Evolutionary conservation across 2,329 filamentous ascomycete genomes (phyloP).

Genomic region (Colletotrichum sidae): DNA sequence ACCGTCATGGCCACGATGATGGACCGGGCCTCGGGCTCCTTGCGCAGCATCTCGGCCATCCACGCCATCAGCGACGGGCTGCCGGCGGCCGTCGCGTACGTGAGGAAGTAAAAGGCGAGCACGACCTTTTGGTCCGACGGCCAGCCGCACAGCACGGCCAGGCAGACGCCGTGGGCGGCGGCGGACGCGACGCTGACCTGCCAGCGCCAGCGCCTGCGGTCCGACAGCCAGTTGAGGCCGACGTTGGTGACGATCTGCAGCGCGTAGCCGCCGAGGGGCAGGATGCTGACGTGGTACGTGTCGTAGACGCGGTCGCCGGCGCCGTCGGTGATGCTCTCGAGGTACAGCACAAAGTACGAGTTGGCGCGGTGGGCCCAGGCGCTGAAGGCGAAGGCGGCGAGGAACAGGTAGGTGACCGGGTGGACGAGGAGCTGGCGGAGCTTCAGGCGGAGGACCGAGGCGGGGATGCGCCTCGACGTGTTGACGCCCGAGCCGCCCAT

Average conservation of each 20-base stretch:
- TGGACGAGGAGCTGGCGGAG: slow-evolving; percentile 44
- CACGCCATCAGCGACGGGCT: slow-evolving; percentile 50
- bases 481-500: slow-evolving; percentile 45
- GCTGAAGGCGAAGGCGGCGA: slow-evolving; percentile 44
- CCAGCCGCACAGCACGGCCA: slow-evolving; percentile 49
- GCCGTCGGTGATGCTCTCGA: slow-evolving; percentile 43
- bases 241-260: slow-evolving; percentile 50
- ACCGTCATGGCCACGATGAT: slow-evolving; percentile 51
- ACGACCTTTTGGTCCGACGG: slow-evolving; percentile 47
- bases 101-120: slow-evolving; percentile 51
- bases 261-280: slow-evolving; percentile 46
- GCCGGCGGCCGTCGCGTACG: slow-evolving; percentile 48
- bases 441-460: slow-evolving; percentile 41
- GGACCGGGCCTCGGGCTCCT: slow-evolving; percentile 50
- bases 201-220: slow-evolving; percentile 54
- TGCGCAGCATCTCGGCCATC: slow-evolving; percentile 49
- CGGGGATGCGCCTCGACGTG: slow-evolving; percentile 44
- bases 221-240: slow-evolving; percentile 49
- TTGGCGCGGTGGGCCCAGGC: slow-evolving; percentile 48
- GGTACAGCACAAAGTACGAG: slow-evolving; percentile 50
- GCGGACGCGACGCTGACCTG: slow-evolving; percentile 49
- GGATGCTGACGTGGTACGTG: slow-evolving; percentile 47
- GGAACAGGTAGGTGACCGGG: slow-evolving; percentile 47
- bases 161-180: slow-evolving; percentile 44
- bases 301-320: slow-evolving; percentile 44